Conservation (phyloP, 106 monocot genomes). For the Apostasia ramifera region DNA sequence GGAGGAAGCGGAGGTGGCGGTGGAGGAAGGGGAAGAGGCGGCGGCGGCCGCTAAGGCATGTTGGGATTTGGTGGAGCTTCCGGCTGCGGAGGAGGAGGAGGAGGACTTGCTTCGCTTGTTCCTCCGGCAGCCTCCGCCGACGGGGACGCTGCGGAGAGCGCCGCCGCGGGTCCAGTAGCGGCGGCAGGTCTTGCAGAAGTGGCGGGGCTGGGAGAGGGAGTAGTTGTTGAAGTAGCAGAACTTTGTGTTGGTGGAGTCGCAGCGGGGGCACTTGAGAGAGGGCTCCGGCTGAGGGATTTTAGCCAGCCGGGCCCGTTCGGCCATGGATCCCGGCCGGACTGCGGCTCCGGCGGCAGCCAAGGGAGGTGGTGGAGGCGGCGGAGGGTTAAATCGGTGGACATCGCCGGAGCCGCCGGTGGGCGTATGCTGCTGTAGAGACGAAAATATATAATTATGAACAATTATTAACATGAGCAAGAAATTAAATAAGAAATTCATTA, state of each 20-base stretch:
- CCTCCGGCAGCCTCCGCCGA: slow-evolving; percentile 63
- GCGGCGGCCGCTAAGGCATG: background rate
- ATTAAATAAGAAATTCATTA: background rate
- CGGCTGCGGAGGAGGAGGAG: slow-evolving; percentile 3
- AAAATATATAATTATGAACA: background rate
- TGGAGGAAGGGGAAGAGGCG: slow-evolving; percentile 10
- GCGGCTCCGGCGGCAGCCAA: background rate
- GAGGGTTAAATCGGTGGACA: background rate
- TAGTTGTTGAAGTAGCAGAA: slow-evolving; percentile 64
- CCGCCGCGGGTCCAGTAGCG: slow-evolving; percentile 71
- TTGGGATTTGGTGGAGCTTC: no score
- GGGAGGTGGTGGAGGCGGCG: background rate
- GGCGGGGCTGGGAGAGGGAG: slow-evolving; percentile 57
- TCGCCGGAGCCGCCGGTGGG: slow-evolving; percentile 5
- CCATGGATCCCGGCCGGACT: slow-evolving; percentile 33
- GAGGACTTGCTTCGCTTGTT: slow-evolving; percentile 35
- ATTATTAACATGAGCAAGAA: background rate
- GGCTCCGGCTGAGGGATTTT: slow-evolving; percentile 57
- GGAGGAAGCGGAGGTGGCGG: background rate
- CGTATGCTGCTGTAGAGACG: slow-evolving; percentile 13
- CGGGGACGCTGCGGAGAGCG: slow-evolving; percentile 56
- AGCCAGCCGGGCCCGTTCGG: slow-evolving; percentile 51
- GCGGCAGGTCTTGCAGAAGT: slow-evolving; percentile 78
- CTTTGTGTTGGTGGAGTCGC: slow-evolving; percentile 54
- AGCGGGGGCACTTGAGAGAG: slow-evolving; percentile 45